Evolutionary conservation across 2,329 filamentous ascomycete species (phyloP), one percentile per base, ranked within the genome.

Genomic region (Nothophaeocryptopus gaeumannii): DNA sequence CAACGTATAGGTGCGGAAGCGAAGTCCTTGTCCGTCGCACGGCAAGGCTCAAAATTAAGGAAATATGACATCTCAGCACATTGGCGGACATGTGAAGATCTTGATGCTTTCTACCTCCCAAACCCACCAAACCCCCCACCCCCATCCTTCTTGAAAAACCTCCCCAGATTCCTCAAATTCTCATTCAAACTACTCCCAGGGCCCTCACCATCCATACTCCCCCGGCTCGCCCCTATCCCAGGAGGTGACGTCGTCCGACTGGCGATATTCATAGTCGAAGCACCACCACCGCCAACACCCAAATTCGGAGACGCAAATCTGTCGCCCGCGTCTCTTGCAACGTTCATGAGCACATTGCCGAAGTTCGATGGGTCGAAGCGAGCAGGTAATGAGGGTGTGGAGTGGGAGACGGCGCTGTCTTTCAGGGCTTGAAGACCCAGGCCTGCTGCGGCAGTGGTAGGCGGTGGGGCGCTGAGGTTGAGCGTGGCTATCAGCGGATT

Each of bases 131-230:
- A 79, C 8, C 50, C 53, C 2, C 84, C 82, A 29, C 88, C 87
- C 56, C 92, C 84, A 73, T 96, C 92, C 56, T 92, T 78, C 55
- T 86, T 84, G 75, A 97, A 97, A 73, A 97, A 96, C 72, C 95
- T 96, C 16, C 92, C 92, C 71, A 99, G 88, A 68, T 89, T 96
- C 74, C 89, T 91, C 70, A 97, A 68, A 70, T 96, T 96, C 71
- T 95, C 91, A 67, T 96, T 95, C 57, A 96, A 81, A 45, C 86
- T 89, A 7, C 81, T 82, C 62, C 85, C 66, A 58, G 47, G 58
- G 39, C 55, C 60, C 38, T 69, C 61, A 34, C 52, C 60, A 29
- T 53, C 59, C 31, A 59, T 58, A 29, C 45, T 54, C 63, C 46
- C 13, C 39, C 50, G 34, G 37, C 55, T 57, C 14, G 42, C 55